Percentiles rank a stretch among this genome's conserved stretches.
These are phyloP conservation scores for Chalara sp. DNA, from an alignment of 2,329 filamentous ascomycete species.

Conservation along the genomic window DNA sequence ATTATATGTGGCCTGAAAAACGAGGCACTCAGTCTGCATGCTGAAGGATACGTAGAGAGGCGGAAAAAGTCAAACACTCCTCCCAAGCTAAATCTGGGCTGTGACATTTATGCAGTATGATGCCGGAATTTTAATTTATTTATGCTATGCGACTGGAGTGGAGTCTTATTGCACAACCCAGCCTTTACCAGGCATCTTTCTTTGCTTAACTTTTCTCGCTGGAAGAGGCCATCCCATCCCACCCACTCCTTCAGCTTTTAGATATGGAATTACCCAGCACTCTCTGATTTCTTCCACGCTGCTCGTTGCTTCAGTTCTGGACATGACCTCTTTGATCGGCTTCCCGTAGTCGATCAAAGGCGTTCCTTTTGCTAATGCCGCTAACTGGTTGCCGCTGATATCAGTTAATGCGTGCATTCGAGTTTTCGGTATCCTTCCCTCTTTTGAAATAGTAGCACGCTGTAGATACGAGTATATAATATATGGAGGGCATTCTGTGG, in stretches of 20 bases:
- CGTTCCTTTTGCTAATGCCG: conserved; percentile 75
- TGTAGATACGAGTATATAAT: conserved; percentile 85
- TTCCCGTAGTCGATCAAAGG: conserved; percentile 81
- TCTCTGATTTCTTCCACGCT: conserved; percentile 50
- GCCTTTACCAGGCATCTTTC: conserved; percentile 61
- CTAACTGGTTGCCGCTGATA: conserved; percentile 67
- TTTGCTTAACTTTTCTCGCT: conserved; percentile 77
- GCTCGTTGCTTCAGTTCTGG: conserved; percentile 30
- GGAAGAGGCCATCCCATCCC: conserved; percentile 78
- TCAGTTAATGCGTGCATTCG: conserved; percentile 85
- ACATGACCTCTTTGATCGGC: conserved; percentile 74
- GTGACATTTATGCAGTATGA: no score
- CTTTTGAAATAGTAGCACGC: conserved; percentile 46
- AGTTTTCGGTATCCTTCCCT: conserved; percentile 59
- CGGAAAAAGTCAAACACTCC: no score
- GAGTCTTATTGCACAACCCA: conserved; percentile 50
- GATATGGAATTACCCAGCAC: conserved; percentile 75
- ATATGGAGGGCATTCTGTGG: conserved; percentile 75
- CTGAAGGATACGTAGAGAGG: no score
- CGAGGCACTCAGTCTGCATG: no score
- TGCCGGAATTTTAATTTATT: no score
- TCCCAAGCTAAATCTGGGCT: not conserved
- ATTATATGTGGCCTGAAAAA: no score
- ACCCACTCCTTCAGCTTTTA: conserved; percentile 61
- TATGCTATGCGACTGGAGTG: no score